Evolutionary conservation across 371 early-diverging fungal species (phyloP).

Genomic region (Mucor velutinosus): DNA sequence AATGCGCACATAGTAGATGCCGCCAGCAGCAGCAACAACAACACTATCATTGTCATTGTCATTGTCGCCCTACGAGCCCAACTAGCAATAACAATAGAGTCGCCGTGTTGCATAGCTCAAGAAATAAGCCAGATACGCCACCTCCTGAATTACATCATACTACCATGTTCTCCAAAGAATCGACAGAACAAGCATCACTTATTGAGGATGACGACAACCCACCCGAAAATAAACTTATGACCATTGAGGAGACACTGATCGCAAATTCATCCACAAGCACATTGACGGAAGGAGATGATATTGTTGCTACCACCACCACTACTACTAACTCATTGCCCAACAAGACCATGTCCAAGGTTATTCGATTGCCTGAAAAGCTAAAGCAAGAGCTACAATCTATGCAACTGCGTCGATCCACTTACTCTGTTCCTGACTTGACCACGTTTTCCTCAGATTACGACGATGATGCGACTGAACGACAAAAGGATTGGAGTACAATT

Average conservation of each 20-base stretch:
- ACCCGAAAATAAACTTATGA: too few species aligned
- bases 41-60: background rate
- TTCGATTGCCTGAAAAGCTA: constrained; percentile 17
- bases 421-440: constrained; percentile 27
- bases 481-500: background rate
- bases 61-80: background rate
- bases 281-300: background rate
- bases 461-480: background rate
- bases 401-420: constrained; percentile 17
- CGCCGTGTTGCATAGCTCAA: background rate
- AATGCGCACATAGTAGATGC: background rate
- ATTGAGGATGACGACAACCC: background rate
- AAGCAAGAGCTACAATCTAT: constrained; percentile 21
- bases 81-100: background rate
- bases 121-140: constrained; percentile 9
- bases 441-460: background rate
- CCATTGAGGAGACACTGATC: background rate
- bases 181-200: background rate
- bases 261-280: constrained; percentile 14
- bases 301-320: background rate
- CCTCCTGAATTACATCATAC: constrained; percentile 10
- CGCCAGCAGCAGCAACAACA: background rate
- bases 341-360: background rate
- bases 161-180: background rate
- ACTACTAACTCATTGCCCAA: background rate